These are phyloP conservation scores for Polytolypa hystricis DNA, from an alignment of 2,329 filamentous ascomycete species.

Conservation along the genomic window DNA sequence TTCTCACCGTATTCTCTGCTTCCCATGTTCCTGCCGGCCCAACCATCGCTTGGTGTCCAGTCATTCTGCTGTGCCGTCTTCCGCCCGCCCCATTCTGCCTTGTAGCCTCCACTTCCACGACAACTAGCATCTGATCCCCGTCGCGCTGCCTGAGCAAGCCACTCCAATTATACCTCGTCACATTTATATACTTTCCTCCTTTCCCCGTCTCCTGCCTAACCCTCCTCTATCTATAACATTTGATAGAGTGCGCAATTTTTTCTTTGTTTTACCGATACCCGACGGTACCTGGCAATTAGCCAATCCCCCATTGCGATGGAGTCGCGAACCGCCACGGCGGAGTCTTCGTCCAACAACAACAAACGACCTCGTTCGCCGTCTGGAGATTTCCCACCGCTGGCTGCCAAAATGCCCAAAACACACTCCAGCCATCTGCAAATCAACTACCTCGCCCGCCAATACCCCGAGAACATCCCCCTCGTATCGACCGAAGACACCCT, in stretches of 20 bases:
- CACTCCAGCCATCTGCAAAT: conserved; percentile 52
- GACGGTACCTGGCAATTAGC: not conserved
- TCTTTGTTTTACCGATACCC: not conserved
- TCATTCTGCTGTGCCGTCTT: conserved; percentile 6
- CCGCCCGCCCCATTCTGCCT: not conserved
- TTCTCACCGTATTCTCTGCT: conserved; percentile 1
- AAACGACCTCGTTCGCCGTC: conserved; percentile 38
- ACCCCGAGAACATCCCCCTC: conserved; percentile 50
- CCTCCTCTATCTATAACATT: too few relatives aligned
- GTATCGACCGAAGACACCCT: conserved; percentile 59
- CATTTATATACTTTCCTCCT: not conserved
- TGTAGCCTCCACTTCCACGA: not conserved
- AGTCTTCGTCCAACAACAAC: conserved; percentile 19
- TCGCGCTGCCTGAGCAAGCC: too few relatives aligned
- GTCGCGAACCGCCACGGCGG: conserved; percentile 23
- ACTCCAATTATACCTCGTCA: not conserved
- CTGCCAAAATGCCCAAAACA: conserved; percentile 44
- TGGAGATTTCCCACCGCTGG: conserved; percentile 26
- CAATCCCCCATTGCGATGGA: conserved; percentile 21
- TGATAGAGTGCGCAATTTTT: too few relatives aligned
- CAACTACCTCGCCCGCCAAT: conserved; percentile 56
- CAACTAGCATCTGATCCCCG: too few relatives aligned
- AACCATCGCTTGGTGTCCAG: conserved; percentile 7
- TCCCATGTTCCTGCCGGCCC: conserved; percentile 13
- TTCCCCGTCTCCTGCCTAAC: too few relatives aligned